These are phyloP conservation scores for Acacia melanoxylon DNA, from an alignment of 306 rosid genomes.

Conservation along the genomic window DNA sequence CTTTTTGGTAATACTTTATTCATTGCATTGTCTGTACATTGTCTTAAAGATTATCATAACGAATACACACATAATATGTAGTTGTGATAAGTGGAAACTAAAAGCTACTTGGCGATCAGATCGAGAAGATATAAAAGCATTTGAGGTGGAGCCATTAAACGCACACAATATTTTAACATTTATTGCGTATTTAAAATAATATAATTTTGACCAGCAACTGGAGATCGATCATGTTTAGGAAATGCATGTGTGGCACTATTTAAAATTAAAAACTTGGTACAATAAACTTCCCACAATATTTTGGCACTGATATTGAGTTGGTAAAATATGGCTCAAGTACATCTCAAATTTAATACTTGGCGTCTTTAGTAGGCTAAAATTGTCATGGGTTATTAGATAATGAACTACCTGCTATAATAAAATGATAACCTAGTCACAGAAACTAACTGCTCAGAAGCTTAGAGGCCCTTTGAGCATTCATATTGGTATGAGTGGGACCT, in stretches of 20 bases:
- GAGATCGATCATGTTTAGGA: neutral
- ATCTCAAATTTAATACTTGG: neutral
- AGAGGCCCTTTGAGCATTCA: too few species aligned
- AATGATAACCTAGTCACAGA: too few species aligned
- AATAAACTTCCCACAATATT: conserved; percentile 9
- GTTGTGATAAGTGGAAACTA: neutral
- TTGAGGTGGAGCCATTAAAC: neutral
- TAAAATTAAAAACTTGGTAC: neutral
- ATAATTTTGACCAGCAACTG: conserved; percentile 2
- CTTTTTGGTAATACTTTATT: too few species aligned
- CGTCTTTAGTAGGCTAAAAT: too few species aligned
- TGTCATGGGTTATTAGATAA: neutral
- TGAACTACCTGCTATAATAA: neutral
- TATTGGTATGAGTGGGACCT: too few species aligned
- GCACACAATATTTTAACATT: neutral
- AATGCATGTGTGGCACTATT: neutral
- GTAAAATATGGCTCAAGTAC: neutral
- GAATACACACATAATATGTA: conserved; percentile 17
- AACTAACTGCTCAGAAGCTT: too few species aligned
- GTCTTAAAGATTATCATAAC: too few species aligned
- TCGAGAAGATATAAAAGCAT: neutral
- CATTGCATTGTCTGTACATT: too few species aligned
- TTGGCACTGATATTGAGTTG: neutral
- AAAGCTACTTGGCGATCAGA: too few species aligned
- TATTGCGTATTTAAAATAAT: neutral